Conservation (phyloP, 306 rosid species). For the Sphenostylis stenocarpa region DNA sequence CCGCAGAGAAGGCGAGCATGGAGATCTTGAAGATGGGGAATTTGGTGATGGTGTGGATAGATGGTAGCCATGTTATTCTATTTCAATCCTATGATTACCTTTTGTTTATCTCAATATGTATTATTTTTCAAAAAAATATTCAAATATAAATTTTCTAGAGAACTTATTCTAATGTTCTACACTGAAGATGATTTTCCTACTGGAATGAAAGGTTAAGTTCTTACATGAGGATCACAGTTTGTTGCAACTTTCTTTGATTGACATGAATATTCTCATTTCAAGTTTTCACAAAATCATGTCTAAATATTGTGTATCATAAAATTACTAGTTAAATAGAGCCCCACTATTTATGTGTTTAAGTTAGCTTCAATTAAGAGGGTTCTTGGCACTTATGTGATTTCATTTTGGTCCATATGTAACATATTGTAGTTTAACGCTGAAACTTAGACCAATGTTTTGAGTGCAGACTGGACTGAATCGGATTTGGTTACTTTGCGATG, state of each 20-base stretch:
- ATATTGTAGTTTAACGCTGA: background rate
- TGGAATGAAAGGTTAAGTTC: conserved; percentile 36
- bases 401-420: background rate
- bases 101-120: conserved; percentile 31
- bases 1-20: conserved; percentile 62
- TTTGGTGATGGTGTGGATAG: conserved; percentile 66
- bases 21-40: conserved; percentile 81
- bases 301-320: background rate
- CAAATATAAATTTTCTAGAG: conserved; percentile 20
- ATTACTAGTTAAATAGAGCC: background rate
- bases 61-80: conserved; percentile 49
- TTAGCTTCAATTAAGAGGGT: background rate
- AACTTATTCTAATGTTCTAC: conserved; percentile 27
- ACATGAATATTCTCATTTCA: background rate
- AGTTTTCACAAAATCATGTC: background rate
- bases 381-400: background rate
- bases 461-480: background rate
- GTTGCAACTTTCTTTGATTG: conserved; percentile 6
- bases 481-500: background rate
- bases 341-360: background rate
- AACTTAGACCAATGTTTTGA: background rate
- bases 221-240: background rate
- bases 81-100: background rate
- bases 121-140: conserved; percentile 1
- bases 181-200: background rate